A percentile compares a stretch with the other conserved stretches of the same genome.
Conservation (phyloP, 331 rosid species). For the Ulmus americana region DNA sequence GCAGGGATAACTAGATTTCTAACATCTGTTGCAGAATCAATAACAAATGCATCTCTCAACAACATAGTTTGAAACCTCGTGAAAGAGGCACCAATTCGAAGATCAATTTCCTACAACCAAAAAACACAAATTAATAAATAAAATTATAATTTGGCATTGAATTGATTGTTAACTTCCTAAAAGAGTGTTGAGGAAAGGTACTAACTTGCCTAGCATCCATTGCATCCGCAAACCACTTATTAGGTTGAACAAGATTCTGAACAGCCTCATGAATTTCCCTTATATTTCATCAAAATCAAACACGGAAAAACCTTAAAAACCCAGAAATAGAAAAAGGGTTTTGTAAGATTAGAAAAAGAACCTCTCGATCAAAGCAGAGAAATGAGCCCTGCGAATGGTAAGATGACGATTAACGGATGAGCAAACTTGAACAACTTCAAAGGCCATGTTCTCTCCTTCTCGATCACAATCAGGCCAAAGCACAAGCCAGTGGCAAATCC, state of each 20-base stretch:
- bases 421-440: conserved; percentile 78
- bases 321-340: conserved; percentile 2
- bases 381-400: conserved; percentile 67
- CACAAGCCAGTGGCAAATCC: conserved; percentile 87
- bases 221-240: conserved; percentile 74
- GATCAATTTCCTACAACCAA: conserved; percentile 74
- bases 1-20: conserved; percentile 66
- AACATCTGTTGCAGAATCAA: conserved; percentile 58
- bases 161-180: neutral
- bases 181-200: conserved; percentile 18
- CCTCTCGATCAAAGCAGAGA: conserved; percentile 90
- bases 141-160: neutral
- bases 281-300: conserved; percentile 11
- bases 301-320: neutral
- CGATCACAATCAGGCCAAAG: conserved; percentile 96
- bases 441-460: conserved; percentile 94
- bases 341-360: conserved; percentile 9
- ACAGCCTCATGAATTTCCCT: conserved; percentile 73
- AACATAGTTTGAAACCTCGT: conserved; percentile 95
- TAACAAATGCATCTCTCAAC: conserved; percentile 76
- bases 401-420: conserved; percentile 55
- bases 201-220: conserved; percentile 95
- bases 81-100: conserved; percentile 89
- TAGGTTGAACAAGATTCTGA: conserved; percentile 74
- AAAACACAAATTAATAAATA: conserved; percentile 4